phyloP scores from a whole-genome alignment of 345 rosid species.

The Garcia nutans region DNA sequence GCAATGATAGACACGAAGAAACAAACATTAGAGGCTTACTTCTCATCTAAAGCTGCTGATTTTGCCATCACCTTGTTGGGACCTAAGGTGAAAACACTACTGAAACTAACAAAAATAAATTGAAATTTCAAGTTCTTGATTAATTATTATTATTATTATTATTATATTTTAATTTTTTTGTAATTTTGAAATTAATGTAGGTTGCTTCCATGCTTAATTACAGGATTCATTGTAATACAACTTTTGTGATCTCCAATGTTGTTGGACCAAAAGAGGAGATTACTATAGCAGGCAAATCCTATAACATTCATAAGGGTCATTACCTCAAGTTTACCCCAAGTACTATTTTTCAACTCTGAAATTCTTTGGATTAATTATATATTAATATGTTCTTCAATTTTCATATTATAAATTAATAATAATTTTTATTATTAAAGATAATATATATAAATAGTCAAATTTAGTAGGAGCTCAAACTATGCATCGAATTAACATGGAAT shows the following conservation, averaged over 20 bases:
- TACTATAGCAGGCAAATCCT: slow-evolving; percentile 43
- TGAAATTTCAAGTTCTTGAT: too few relatives aligned
- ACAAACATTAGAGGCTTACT: slow-evolving; percentile 43
- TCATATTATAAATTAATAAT: too few relatives aligned
- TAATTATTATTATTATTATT: too few relatives aligned
- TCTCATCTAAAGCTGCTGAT: slow-evolving; percentile 43
- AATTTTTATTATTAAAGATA: too few relatives aligned
- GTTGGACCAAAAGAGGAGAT: slow-evolving; percentile 54
- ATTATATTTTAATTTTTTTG: not conserved
- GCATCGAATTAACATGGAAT: too few relatives aligned
- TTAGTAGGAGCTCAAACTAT: too few relatives aligned
- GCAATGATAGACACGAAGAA: slow-evolving; percentile 51
- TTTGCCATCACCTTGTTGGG: slow-evolving; percentile 41
- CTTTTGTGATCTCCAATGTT: slow-evolving; percentile 53
- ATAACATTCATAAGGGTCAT: slow-evolving; percentile 41
- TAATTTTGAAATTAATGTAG: too few relatives aligned
- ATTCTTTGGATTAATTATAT: not conserved
- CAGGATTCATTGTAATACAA: slow-evolving; percentile 48
- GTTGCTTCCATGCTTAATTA: slow-evolving; percentile 43
- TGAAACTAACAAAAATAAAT: too few relatives aligned
- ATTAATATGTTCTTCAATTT: too few relatives aligned
- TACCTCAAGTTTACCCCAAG: slow-evolving; percentile 48
- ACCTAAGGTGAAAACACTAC: slow-evolving; percentile 36
- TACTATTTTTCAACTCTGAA: slow-evolving; percentile 9
- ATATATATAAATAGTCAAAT: too few relatives aligned